A percentile compares a stretch with the other conserved stretches of the same genome.
phyloP scores from a whole-genome alignment of 2,329 filamentous ascomycete species.

The Metarhizium guizhouense region DNA sequence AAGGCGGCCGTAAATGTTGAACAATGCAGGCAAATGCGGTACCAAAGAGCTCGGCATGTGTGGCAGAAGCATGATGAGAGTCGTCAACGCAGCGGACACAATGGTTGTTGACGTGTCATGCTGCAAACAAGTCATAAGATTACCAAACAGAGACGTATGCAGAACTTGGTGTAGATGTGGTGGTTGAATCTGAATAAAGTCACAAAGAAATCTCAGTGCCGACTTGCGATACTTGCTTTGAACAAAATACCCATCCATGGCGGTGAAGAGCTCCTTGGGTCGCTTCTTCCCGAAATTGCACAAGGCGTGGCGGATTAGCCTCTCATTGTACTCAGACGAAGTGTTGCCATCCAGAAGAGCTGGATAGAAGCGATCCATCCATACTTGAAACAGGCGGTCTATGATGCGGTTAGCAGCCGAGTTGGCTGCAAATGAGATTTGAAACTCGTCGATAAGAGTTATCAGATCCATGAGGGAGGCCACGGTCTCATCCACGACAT shows the following conservation, averaged over 20 bases:
- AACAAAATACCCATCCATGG: constrained; percentile 57
- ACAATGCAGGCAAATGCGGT: constrained; percentile 60
- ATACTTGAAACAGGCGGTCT: constrained; percentile 46
- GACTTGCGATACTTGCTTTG: constrained; percentile 55
- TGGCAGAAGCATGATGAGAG: constrained; percentile 72
- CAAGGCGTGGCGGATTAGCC: constrained; percentile 40
- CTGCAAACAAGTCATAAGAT: constrained; percentile 65
- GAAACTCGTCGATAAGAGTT: constrained; percentile 50
- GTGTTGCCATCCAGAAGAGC: constrained; percentile 27
- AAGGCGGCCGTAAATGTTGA: constrained; percentile 72
- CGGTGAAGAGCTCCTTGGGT: constrained; percentile 59
- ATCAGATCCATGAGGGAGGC: constrained; percentile 57
- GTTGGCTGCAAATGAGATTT: constrained; percentile 32
- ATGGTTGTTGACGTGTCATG: constrained; percentile 69
- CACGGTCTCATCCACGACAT: constrained; percentile 53
- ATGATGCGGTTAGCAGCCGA: constrained; percentile 41
- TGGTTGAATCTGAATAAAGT: constrained; percentile 68
- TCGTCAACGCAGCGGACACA: constrained; percentile 65
- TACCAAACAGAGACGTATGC: constrained; percentile 62
- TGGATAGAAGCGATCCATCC: constrained; percentile 41
- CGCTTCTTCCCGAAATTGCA: constrained; percentile 57
- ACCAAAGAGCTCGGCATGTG: constrained; percentile 68
- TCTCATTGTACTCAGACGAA: constrained; percentile 36
- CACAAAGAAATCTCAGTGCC: constrained; percentile 57
- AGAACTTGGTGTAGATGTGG: constrained; percentile 68